Evolutionary conservation across 306 rosid species (phyloP), one percentile per base, ranked within the genome.

Genomic region (Ammopiptanthus mongolicus): DNA sequence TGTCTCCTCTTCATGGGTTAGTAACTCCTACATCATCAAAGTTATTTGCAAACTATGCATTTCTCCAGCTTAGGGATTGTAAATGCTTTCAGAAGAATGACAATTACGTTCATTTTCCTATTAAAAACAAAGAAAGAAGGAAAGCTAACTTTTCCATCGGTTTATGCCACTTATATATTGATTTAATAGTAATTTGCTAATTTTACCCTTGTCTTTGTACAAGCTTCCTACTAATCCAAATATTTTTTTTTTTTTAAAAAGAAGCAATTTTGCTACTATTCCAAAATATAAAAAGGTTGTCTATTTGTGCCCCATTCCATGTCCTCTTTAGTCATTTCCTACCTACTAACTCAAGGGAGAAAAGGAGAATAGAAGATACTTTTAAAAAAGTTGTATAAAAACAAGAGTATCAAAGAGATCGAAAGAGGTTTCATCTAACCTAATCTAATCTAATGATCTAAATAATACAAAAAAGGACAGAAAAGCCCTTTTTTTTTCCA

Each of bases 251-350:
- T n/a, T n/a, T n/a, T n/a, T n/a, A n/a, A n/a, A n/a, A n/a, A n/a
- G n/a, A n/a, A n/a, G n/a, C n/a, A n/a, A n/a, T n/a, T n/a, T 22
- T 51, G 8, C n/a, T 17, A 17, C 46, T 53, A 28, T 39, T 69
- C 63, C 6, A 71, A 34, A 72, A 48, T 57, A 44, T 3, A n/a
- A 67, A 19, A 79, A 23, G 12, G 5, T 13, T 14, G 47, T n/a
- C 66, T 23, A 73, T 18, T 22, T 2, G 18, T 74, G 41, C 10
- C 57, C 6, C 65, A 34, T 62, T 66, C 36, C 3, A 47, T 44
- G 25, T 37, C 51, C 17, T 1, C 80, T 66, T 79, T 80, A 66
- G 76, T 66, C 80, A 73, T 74, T 73, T 80, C 51, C 15, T 31
- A 73, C 75, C 79, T 37, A 73, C 75, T 51, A 65, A 79, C 59